phyloP scores from a whole-genome alignment of 768 basidiomycete genomes.

The Hericium coralloides region DNA sequence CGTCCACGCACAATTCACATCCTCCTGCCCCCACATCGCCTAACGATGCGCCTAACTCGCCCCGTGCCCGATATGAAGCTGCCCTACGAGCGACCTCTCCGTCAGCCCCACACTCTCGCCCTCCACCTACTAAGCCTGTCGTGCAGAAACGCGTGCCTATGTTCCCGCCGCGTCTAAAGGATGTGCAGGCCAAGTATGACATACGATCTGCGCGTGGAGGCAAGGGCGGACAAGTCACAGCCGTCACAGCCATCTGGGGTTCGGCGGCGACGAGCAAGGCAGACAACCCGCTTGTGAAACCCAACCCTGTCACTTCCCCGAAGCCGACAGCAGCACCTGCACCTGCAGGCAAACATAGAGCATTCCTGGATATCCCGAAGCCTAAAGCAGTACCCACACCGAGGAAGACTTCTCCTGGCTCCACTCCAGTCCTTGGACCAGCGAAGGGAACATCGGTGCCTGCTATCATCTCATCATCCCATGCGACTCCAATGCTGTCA shows the following conservation, averaged over 20 bases:
- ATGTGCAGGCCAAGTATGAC: slow-evolving; percentile 59
- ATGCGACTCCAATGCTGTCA: slow-evolving; percentile 64
- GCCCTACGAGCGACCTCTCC: neutral
- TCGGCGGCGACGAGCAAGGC: neutral
- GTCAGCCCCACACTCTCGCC: neutral
- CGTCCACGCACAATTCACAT: neutral
- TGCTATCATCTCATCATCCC: slow-evolving; percentile 49
- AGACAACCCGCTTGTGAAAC: neutral
- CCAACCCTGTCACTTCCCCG: neutral
- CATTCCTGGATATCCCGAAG: neutral
- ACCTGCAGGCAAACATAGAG: no score
- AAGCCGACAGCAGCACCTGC: slow-evolving; percentile 3
- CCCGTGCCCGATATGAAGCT: slow-evolving; percentile 2
- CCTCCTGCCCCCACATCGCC: neutral
- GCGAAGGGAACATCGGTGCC: slow-evolving; percentile 13
- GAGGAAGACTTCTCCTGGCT: slow-evolving; percentile 1
- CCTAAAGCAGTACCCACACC: neutral
- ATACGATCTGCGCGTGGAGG: slow-evolving; percentile 73
- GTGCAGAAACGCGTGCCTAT: neutral
- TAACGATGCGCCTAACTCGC: neutral
- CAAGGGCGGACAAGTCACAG: slow-evolving; percentile 61
- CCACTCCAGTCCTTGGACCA: slow-evolving; percentile 1
- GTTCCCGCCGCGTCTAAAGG: slow-evolving; percentile 22
- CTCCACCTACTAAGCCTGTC: neutral
- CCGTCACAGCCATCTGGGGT: slow-evolving; percentile 74